Percentiles rank a stretch among this genome's conserved stretches.
phyloP scores from a whole-genome alignment of 768 basidiomycete genomes.

The Suillus fuscotomentosus region DNA sequence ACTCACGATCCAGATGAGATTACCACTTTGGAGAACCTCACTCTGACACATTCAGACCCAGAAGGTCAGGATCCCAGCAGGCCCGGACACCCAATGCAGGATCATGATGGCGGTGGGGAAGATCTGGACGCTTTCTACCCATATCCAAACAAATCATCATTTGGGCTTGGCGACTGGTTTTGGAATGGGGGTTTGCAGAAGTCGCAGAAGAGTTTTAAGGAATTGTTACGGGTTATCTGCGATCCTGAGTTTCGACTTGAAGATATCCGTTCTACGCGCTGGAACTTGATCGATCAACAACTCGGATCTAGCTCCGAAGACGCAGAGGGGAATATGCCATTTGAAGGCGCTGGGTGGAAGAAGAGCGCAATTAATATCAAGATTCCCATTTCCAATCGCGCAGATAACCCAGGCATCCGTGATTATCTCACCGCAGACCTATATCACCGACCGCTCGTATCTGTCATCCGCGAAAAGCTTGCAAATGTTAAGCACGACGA shows the following conservation, averaged over 20 bases:
- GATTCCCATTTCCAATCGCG: conserved; percentile 10
- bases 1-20: conserved; percentile 7
- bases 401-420: conserved; percentile 5
- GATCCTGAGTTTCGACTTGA: neutral
- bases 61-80: neutral
- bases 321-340: neutral
- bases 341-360: conserved; percentile 18
- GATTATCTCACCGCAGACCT: conserved; percentile 6
- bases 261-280: neutral
- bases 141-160: conserved; percentile 17
- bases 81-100: neutral
- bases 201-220: conserved; percentile 15
- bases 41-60: neutral
- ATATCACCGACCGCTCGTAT: conserved; percentile 12
- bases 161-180: conserved; percentile 18
- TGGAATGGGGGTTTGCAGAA: conserved; percentile 20
- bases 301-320: neutral
- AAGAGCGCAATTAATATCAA: conserved; percentile 4
- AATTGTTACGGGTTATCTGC: conserved; percentile 11
- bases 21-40: neutral
- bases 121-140: conserved; percentile 4
- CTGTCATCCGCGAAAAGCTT: conserved; percentile 18
- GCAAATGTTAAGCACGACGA: conserved; percentile 2
- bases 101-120: too few relatives aligned
- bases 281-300: neutral